Percentiles rank a stretch among this genome's conserved stretches.
Evolutionary conservation across 1,284 basidiomycete species (phyloP).

Genomic region (Omphalotus olearius): DNA sequence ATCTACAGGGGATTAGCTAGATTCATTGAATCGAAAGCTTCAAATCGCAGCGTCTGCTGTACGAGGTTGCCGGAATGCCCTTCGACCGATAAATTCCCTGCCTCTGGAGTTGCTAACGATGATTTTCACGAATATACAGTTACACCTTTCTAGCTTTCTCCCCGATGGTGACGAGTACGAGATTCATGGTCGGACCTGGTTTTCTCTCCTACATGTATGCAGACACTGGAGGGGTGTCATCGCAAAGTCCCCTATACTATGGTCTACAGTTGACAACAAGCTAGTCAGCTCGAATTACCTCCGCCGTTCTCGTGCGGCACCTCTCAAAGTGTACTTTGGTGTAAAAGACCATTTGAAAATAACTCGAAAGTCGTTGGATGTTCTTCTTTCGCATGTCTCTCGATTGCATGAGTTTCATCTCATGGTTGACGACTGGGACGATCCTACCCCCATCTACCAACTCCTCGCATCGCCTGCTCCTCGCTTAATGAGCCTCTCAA

Average conservation of each 20-base stretch:
- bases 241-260: constrained; percentile 14
- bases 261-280: constrained; percentile 15
- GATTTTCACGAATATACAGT: constrained; percentile 11
- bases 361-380: constrained; percentile 4
- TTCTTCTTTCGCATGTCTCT: constrained; percentile 9
- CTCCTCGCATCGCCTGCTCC: constrained; percentile 7
- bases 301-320: constrained; percentile 12
- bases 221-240: constrained; percentile 16
- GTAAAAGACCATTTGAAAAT: constrained; percentile 11
- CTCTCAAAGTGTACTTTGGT: constrained; percentile 13
- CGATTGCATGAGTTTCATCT: constrained; percentile 14
- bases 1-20: constrained; percentile 8
- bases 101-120: constrained; percentile 16
- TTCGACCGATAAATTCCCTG: constrained; percentile 17
- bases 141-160: constrained; percentile 13
- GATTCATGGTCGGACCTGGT: constrained; percentile 12
- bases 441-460: constrained; percentile 8
- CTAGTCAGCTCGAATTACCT: constrained; percentile 1
- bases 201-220: constrained; percentile 17
- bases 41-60: constrained; percentile 15
- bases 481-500: constrained; percentile 12
- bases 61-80: constrained; percentile 15
- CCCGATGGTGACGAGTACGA: constrained; percentile 11
- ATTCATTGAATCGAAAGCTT: constrained; percentile 14
- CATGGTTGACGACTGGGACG: constrained; percentile 12